Conservation (phyloP, 331 rosid species). For the Acacia pycnantha region DNA sequence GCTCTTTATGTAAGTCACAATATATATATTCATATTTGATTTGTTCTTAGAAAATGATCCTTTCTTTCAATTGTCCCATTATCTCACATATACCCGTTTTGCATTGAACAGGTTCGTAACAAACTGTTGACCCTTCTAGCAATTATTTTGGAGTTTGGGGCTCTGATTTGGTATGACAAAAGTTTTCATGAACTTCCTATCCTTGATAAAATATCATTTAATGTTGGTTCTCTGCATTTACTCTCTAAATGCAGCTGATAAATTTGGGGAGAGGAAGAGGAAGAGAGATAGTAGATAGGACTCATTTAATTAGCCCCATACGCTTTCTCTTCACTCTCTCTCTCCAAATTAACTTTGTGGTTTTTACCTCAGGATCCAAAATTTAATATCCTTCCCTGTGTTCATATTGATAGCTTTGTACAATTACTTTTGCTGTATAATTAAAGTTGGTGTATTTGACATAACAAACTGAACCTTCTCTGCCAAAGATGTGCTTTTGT, state of each 20-base stretch:
- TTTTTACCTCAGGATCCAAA: not conserved
- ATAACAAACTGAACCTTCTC: not conserved
- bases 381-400: not conserved
- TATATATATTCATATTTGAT: not conserved
- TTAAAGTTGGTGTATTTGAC: not conserved
- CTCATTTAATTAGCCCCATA: not conserved
- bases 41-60: not conserved
- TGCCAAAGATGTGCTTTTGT: not conserved
- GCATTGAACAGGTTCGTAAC: conserved; percentile 71
- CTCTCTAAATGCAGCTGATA: not conserved
- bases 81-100: not conserved
- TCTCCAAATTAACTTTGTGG: not conserved
- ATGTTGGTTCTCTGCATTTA: not conserved
- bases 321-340: not conserved
- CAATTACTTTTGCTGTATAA: not conserved
- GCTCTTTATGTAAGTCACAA: conserved; percentile 81
- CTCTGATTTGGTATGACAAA: conserved; percentile 71
- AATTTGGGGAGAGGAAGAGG: not conserved
- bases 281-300: not conserved
- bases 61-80: conserved; percentile 12
- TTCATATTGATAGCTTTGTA: not conserved
- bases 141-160: conserved; percentile 83
- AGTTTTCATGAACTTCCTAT: not conserved
- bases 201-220: not conserved
- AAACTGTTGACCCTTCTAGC: conserved; percentile 82